Conservation (phyloP, 306 rosid species). For the Citrullus amarus region DNA sequence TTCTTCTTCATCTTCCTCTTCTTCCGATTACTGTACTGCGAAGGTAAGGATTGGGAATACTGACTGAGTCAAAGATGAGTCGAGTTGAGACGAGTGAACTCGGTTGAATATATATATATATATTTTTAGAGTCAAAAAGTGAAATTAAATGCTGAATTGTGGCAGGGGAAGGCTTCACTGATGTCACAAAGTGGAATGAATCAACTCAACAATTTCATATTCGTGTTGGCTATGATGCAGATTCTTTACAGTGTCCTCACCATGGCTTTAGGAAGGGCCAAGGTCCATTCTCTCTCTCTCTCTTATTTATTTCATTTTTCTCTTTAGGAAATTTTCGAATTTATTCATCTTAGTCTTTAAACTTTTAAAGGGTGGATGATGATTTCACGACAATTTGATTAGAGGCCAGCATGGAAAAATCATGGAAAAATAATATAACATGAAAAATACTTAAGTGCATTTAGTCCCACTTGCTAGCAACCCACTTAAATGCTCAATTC, state of each 20-base stretch:
- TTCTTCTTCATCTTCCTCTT: neutral
- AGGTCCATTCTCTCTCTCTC: constrained; percentile 20
- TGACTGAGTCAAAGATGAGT: neutral
- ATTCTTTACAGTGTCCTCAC: constrained; percentile 42
- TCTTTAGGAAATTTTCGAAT: no score
- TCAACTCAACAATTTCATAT: constrained; percentile 45
- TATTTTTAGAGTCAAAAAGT: neutral
- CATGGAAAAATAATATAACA: no score
- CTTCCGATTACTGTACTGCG: constrained; percentile 3
- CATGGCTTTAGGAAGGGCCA: constrained; percentile 50
- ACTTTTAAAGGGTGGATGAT: no score
- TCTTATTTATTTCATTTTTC: neutral
- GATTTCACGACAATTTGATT: no score
- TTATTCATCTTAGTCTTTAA: no score
- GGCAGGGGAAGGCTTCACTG: constrained; percentile 39
- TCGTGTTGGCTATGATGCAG: constrained; percentile 49
- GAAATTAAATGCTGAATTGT: neutral
- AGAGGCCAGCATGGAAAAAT: no score
- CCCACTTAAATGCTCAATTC: no score
- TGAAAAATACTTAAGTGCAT: no score
- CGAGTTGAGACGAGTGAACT: neutral
- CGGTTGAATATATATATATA: neutral
- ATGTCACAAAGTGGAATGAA: constrained; percentile 37
- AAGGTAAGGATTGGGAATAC: neutral
- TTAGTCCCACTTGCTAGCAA: no score